Base-by-base conservation (phyloP, 2,329 filamentous ascomycete genomes). In the Dactylellina cionopaga region DNA sequence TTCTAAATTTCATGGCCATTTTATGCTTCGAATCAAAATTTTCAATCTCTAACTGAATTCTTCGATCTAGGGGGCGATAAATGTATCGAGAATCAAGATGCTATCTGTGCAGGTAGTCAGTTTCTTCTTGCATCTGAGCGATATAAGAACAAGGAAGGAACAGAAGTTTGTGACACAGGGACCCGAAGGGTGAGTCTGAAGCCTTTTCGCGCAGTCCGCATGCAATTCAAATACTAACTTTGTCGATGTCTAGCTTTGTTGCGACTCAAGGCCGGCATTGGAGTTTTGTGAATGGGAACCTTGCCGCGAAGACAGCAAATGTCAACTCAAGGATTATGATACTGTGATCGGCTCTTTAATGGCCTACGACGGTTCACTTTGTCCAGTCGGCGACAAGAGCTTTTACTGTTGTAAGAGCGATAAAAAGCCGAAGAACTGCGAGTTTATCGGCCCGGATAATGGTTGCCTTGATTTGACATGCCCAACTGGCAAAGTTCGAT, bases 391-490 rank as follows among this genome's bases (percentile, higher is more conserved):
- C 3, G 27, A 59, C 15, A 47, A 44, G 39, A 59, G 55, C 17
- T 25, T 33, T 41, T 59, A 33, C 22, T 59, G 55, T 22, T 59
- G 55, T 15, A 22, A 44, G 13, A 47, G 46, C 5, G 39, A 44
- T 33, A 59, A 59, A 5, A 44, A 44, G 25, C 43, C 37, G 24
- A 59, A 59, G 39, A 59, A 47, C 10, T 59, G 55, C 5, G 37
- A 59, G 17, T 59, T 35, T 35, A 17, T 47, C 10, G 55, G 55
- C 7, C 39, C 55, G 1, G 55, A 59, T 15, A 59, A 59, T 35
- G 55, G 43, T 35, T 59, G 55, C 25, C 29, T 39, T 15, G 25
- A 59, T 22, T 44, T 59, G 37, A 59, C 44, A 17, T 59, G 55
- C 24, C 37, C 39, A 19, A 22, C 11, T 2, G 54, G 55, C 17